Percentiles rank a stretch among this genome's conserved stretches.
Evolutionary conservation across 1,284 basidiomycete genomes (phyloP).

Genomic region (Austropuccinia psidii): DNA sequence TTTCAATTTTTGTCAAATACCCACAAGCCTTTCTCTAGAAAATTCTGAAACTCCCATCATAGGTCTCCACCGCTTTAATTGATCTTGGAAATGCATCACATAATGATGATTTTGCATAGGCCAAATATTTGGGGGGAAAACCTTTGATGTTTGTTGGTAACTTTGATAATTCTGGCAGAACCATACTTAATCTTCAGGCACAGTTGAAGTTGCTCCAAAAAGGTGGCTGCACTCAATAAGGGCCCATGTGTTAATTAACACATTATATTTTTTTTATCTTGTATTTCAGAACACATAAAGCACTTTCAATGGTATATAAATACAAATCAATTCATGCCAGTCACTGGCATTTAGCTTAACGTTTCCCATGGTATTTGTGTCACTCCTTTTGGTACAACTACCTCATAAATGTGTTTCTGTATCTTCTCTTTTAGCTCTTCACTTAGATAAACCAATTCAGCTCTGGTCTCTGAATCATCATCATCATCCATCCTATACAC

Average conservation of each 20-base stretch:
- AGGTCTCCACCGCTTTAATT: not conserved
- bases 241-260: not conserved
- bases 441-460: not conserved
- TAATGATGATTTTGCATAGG: not conserved
- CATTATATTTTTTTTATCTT: not conserved
- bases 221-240: not conserved
- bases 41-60: not conserved
- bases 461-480: not conserved
- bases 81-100: not conserved
- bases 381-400: not conserved
- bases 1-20: not conserved
- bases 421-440: too few species aligned
- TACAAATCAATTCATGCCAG: not conserved
- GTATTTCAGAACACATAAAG: not conserved
- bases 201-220: too few species aligned
- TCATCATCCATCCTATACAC: too few species aligned
- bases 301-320: not conserved
- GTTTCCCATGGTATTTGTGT: not conserved
- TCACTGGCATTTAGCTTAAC: not conserved
- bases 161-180: not conserved
- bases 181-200: too few species aligned
- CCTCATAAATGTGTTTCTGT: not conserved
- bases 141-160: not conserved
- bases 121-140: not conserved
- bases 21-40: not conserved